Conservation (phyloP, 352 stramenopile genomes). For the Phytophthora aleatoria region DNA sequence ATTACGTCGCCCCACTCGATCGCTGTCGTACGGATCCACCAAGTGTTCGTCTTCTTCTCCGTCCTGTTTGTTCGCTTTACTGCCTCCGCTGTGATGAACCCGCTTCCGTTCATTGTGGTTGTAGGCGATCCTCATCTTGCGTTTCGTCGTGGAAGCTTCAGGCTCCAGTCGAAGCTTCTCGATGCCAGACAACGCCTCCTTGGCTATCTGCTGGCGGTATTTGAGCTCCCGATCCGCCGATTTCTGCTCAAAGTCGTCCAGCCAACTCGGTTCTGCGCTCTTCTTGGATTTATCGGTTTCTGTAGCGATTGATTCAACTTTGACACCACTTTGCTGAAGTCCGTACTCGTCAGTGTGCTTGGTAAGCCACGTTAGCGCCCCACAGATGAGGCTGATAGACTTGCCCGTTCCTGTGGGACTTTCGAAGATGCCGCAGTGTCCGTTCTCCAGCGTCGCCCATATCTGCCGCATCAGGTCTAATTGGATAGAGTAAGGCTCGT, state of each 20-base stretch:
- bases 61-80: slow-evolving; percentile 14
- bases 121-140: slow-evolving; percentile 69
- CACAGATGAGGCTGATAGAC: slow-evolving; percentile 92
- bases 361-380: slow-evolving; percentile 82
- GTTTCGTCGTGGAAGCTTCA: slow-evolving; percentile 62
- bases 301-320: slow-evolving; percentile 1
- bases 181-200: slow-evolving; percentile 61
- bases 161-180: slow-evolving; percentile 56
- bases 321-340: slow-evolving; percentile 38
- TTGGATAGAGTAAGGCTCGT: slow-evolving; percentile 91
- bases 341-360: slow-evolving; percentile 80
- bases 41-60: slow-evolving; percentile 56
- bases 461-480: slow-evolving; percentile 89
- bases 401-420: slow-evolving; percentile 93
- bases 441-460: slow-evolving; percentile 76
- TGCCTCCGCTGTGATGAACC: slow-evolving; percentile 14
- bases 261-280: slow-evolving; percentile 54
- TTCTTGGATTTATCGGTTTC: slow-evolving; percentile 15
- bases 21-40: slow-evolving; percentile 82
- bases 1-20: slow-evolving; percentile 22
- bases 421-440: slow-evolving; percentile 92
- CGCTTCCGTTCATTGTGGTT: slow-evolving; percentile 67
- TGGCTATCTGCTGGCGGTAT: slow-evolving; percentile 48
- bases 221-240: slow-evolving; percentile 44
- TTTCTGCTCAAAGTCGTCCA: slow-evolving; percentile 64